Evolutionary conservation across 2,329 filamentous ascomycete species (phyloP), one percentile per base, ranked within the genome.

Genomic region (Leptographium flavum): DNA sequence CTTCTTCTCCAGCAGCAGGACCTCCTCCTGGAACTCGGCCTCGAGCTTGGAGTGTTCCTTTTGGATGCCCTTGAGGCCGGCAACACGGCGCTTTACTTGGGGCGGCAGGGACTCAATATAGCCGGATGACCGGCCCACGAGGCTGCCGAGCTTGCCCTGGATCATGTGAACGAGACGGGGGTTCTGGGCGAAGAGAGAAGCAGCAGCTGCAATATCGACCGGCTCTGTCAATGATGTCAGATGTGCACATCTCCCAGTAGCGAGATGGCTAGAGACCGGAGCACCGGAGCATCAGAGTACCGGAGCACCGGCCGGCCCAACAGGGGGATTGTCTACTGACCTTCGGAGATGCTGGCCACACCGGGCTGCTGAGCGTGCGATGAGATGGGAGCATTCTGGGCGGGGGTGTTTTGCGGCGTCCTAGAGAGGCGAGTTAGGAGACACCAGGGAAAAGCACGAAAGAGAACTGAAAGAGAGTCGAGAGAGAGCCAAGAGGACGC

Each of bases 41-140:
- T 98, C 93, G 57, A 98, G 81, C 71, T 96, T 95, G 50, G 90
- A 86, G 70, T 98, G 92, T 58, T 96, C 88, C 69, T 95, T 95
- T 69, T 98, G 92, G 56, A 98, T 87, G 55, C 90, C 93, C 72
- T 96, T 95, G 51, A 98, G 75, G 55, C 92, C 93, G 50, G 88
- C 81, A 53, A 98, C 90, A 60, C 92, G 88, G 62, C 85, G 86
- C 64, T 88, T 87, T 57, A 98, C 88, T 49, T 83, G 78, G 47
- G 80, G 72, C 49, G 92, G 92, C 17, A 98, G 82, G 22, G 86
- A 94, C 74, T 98, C 92, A 64, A 98, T 87, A 68, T 98, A 98
- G 58, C 92, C 92, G 46, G 92, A 98, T 43, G 93, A 94, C 55
- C 84, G 82, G 58, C 92, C 92, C 58, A 98, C 86, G 49, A 98